Evolutionary conservation across 2,329 filamentous ascomycete genomes (phyloP), one percentile per base, ranked within the genome.

Genomic region (Huntiella decipiens): DNA sequence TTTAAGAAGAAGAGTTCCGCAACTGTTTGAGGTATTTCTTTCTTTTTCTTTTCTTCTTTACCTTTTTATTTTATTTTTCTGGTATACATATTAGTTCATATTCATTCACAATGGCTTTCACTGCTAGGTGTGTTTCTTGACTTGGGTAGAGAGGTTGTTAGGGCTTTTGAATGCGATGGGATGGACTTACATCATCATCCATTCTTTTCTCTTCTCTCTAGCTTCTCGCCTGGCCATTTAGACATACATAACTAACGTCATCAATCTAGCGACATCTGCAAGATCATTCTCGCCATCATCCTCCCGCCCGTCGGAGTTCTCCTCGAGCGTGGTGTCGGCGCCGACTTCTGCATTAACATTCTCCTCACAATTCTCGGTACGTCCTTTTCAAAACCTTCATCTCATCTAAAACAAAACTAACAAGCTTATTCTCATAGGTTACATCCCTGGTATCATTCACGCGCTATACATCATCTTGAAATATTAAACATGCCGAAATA

Each of bases 401-500:
- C 17, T 12, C n/a, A n/a, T n/a, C n/a, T n/a, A 7, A 34, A 13
- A 12, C n/a, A 3, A 34, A 33, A 8, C n/a, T 38, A 15, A 28
- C 42, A 41, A 45, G 48, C 43, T 15, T 12, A 15, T 6, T 50
- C 10, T 22, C 39, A 17, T 44, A 68, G 66, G 66, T 58, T 70
- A 70, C 60, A 72, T 87, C 57, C 81, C 80, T 53, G 82, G 85
- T 63, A 87, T 93, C 67, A 84, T 93, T 63, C 86, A 94, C 70
- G 86, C 86, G 51, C 66, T 93, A 68, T 93, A 91, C 73, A 87
- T 93, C 58, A 91, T 93, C 55, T 71, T 91, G 57, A 91, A 88
- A 66, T 88, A 86, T 61, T 92, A 84, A 54, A 19, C 45, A 31
- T 31, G 22, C 22, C 22, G 6, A 28, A 28, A 28, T 28, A 10